Evolutionary conservation across 352 stramenopile genomes (phyloP).

Genomic region (Peronospora belbahrii): DNA sequence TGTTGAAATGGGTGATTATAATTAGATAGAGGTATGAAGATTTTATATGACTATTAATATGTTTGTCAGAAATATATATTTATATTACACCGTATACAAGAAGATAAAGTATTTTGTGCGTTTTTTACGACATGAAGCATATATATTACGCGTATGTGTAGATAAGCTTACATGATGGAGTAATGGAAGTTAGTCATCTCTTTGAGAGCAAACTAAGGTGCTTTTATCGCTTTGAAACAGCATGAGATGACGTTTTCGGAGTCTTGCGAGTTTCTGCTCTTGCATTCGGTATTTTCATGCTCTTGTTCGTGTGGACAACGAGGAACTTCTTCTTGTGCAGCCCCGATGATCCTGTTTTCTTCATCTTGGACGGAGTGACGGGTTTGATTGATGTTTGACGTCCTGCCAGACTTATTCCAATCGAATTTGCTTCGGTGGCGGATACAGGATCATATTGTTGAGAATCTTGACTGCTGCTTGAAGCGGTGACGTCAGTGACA

Average conservation of each 20-base stretch:
- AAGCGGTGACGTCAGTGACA: neutral
- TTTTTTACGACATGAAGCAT: too few species aligned
- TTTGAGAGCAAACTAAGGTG: constrained; percentile 22
- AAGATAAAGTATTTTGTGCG: too few species aligned
- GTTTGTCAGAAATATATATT: too few species aligned
- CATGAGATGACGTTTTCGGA: constrained; percentile 20
- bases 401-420: neutral
- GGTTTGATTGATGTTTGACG: constrained; percentile 6
- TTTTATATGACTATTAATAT: too few species aligned
- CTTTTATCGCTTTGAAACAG: constrained; percentile 30
- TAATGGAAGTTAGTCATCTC: constrained; percentile 28
- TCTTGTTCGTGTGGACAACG: constrained; percentile 3
- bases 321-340: constrained; percentile 21
- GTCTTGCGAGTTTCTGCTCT: constrained; percentile 9
- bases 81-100: too few species aligned
- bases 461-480: constrained; percentile 16
- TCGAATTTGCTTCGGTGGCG: constrained; percentile 1
- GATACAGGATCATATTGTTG: neutral
- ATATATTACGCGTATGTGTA: constrained; percentile 6
- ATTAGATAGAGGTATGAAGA: too few species aligned
- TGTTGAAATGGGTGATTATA: too few species aligned
- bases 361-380: constrained; percentile 16
- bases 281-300: constrained; percentile 12
- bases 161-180: constrained; percentile 20
- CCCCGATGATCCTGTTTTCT: constrained; percentile 1